Evolutionary conservation across 2,329 filamentous ascomycete species (phyloP), one percentile per base, ranked within the genome.

Genomic region (Fusarium equiseti): DNA sequence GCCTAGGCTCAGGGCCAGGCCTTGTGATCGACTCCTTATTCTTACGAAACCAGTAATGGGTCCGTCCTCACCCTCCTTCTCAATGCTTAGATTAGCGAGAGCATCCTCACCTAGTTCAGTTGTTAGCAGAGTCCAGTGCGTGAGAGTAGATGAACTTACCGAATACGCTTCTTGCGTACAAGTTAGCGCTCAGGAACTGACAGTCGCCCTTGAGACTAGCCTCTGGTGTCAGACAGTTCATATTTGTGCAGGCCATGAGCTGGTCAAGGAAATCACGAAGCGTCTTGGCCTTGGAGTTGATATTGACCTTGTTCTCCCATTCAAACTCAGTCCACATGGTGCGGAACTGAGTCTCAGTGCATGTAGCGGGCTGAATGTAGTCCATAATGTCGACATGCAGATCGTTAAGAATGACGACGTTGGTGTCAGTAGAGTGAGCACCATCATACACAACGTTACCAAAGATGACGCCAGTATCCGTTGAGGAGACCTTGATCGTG

Each of bases 261-360:
- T 97, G 92, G 74, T 93, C 91, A 71, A 99, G 84, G 89, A 99
- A 99, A 22, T 97, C 94, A 52, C 95, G 90, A 66, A 99, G 86
- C 29, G 89, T 92, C 85, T 95, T 97, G 73, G 93, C 94, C 86
- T 98, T 98, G 71, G 93, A 97, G 83, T 98, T 98, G 84, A 99
- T 98, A 84, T 99, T 99, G 81, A 99, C 95, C 88, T 99, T 99
- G 85, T 99, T 99, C 86, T 99, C 96, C 96, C 96, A 99, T 80
- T 99, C 96, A 74, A 99, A 99, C 79, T 99, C 96, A 40, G 96
- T 99, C 96, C 96, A 99, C 96, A 99, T 99, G n/a, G 94, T 97
- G 65, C 96, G 90, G 90, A 99, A 99, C 78, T 98, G 94, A 13
- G 95, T 98, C 85, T 99, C 96, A 7, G 94, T 96, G 86, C 96